Evolutionary conservation across 495 filamentous ascomycete genomes (phyloP), one percentile per base, ranked within the genome.

Genomic region (Penicillium desertorum): DNA sequence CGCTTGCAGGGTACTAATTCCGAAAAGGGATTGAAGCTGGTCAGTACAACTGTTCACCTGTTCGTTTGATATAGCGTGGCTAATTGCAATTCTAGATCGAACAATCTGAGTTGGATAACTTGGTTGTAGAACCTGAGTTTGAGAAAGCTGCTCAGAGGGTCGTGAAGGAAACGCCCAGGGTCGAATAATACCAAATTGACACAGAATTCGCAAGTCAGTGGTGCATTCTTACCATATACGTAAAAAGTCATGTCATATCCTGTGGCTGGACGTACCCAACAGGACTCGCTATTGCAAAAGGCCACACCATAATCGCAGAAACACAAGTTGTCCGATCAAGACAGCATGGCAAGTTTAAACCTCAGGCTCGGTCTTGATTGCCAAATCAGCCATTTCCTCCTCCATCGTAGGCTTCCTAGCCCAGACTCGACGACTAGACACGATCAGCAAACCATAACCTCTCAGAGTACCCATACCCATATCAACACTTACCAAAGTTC

Each of bases 1-100:
- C 61, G 70, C 3, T 50, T 73, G 11, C 70, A 73, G 55, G 70
- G 70, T 5, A 73, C 70, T 3, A 71, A 73, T 45, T 48, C 45
- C 29, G 61, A 69, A 2, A 56, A 66, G 34, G 70, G 59, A 5
- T 29, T 67, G 29, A 54, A 68, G 49, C 23, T 70, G 50, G 69
- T 70, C 36, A 54, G 61, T 47, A 5, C 0, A 32, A 2, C 11
- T 25, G 7, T 32, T 4, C 2, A 41, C 4, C 12, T 30, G 7
- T 32, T 4, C 3, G 8, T 30, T 39, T 9, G n/a, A 30, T 16
- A 10, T 3, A 11, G 19, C 34, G 25, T 57, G 7, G 37, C 34
- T 54, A 16, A 50, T 27, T 2, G 1, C 27, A 2, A 6, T 41
- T 19, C 1, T 32, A 66, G 68, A 57, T 71, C 36, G 27, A 59